Evolutionary conservation across 257 asterid species (phyloP), one percentile per base, ranked within the genome.

Genomic region (Nicotiana attenuata): DNA sequence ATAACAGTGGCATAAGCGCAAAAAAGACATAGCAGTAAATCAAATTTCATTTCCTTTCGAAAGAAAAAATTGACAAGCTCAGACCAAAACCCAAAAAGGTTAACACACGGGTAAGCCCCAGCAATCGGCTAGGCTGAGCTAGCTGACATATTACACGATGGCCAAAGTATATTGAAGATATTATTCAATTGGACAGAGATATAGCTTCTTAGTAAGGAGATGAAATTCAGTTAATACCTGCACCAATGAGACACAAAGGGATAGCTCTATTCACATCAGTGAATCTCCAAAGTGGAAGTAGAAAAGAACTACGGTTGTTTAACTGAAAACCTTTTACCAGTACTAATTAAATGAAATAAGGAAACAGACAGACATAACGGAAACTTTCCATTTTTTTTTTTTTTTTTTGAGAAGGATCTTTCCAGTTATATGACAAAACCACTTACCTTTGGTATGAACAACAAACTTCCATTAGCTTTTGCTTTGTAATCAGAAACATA

Each of bases 391-490:
- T 1, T 26, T 0, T 0, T 26, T 26, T 26, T 26, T 26, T 26
- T 26, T 26, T 26, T n/a, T n/a, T n/a, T n/a, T n/a, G n/a, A n/a
- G n/a, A 1, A 26, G 28, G 28, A 26, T 1, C 79, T 50, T 45
- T 24, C 79, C 63, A 24, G 24, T 24, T 60, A 50, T 75, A 50
- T 24, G 63, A 75, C 82, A 55, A 29, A 68, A 78, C 38, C 45
- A 73, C 84, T 83, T 84, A 92, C 99, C 98, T 94, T 91, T 64
- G 96, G 94, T 86, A 96, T 88, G 82, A 69, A 89, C 79, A 94
- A 82, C 55, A 85, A 81, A 86, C 88, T 92, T 81, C 84, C 88
- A 61, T 89, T 89, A 83, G 86, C 85, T 80, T 87, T 85, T 29
- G 92, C 89, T 81, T 85, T 77, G 92, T 88, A 96, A 77, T 92